These are phyloP conservation scores for Phytophthora ohioensis DNA, from an alignment of 352 stramenopile species.

Conservation along the genomic window DNA sequence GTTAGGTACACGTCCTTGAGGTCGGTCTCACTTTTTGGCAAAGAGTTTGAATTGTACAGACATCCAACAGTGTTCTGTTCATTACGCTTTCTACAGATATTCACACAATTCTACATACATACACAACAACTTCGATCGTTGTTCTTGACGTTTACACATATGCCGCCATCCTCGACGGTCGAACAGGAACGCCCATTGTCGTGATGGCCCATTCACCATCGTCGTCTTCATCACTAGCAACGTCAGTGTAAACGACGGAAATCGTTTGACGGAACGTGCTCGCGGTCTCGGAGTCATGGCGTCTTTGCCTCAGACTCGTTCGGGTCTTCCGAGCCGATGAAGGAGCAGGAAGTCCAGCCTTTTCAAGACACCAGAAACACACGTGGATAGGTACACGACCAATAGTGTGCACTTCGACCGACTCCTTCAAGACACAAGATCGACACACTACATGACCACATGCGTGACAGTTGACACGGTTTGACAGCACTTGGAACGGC, in stretches of 20 bases:
- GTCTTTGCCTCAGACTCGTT: slow-evolving; percentile 21
- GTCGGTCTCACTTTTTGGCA: no score
- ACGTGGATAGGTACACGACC: slow-evolving; percentile 42
- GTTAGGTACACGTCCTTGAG: no score
- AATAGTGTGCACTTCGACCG: slow-evolving; percentile 37
- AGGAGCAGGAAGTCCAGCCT: slow-evolving; percentile 32
- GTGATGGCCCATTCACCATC: slow-evolving; percentile 44
- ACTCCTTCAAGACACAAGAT: slow-evolving; percentile 45
- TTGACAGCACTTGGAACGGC: slow-evolving; percentile 47
- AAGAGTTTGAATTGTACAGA: no score
- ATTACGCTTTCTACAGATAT: slow-evolving; percentile 8
- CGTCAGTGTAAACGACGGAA: slow-evolving; percentile 28
- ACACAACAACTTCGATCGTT: slow-evolving; percentile 28
- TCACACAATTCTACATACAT: slow-evolving; percentile 7
- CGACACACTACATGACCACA: slow-evolving; percentile 48
- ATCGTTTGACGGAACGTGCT: slow-evolving; percentile 27
- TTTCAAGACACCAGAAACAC: slow-evolving; percentile 41
- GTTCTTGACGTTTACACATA: slow-evolving; percentile 16
- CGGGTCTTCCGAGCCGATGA: slow-evolving; percentile 16
- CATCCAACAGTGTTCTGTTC: neutral
- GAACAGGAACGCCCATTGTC: slow-evolving; percentile 33
- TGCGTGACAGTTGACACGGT: slow-evolving; percentile 49
- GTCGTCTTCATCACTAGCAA: slow-evolving; percentile 28
- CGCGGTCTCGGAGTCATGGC: slow-evolving; percentile 28
- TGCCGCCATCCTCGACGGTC: slow-evolving; percentile 14